Base-by-base conservation (phyloP, 768 basidiomycete genomes). In the Hemileccinum impolitum region DNA sequence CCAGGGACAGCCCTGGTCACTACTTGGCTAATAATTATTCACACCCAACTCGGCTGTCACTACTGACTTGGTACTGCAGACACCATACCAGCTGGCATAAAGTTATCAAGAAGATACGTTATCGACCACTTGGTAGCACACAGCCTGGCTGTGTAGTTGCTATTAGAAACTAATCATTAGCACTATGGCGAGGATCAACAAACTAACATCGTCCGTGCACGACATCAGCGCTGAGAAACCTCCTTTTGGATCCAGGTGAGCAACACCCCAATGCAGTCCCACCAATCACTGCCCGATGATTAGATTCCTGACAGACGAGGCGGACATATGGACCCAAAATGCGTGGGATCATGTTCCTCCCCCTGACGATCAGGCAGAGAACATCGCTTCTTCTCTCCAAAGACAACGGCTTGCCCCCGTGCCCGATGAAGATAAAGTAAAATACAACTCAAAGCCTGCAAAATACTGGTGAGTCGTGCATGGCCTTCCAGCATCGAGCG, bases 341-440 rank as follows among this genome's bases (percentile, higher is more conserved):
- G 91, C 90, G 1, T 94, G 90, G 94, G 90, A 93, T 63, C 90
- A 92, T 62, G 90, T 94, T 39, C 83, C 85, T 28, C 85, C 85
- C 5, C 89, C 90, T 15, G 75, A 81, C 11, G 90, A 92, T 68
- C 91, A 95, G 64, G 76, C 72, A 35, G 81, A 85, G n/a, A 71
- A 71, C 12, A 92, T 96, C 43, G 72, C 78, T 7, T 72, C 79
- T 4, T 83, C 92, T 0, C 71, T 95, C 30, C 74, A 76, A 21
- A 77, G 77, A 52, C 95, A 98, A 63, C 78, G 79, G 3, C 65
- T 72, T 8, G 76, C 79, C 5, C 93, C 91, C 2, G 91, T 98
- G 0, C 75, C 85, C 0, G 76, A 80, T 5, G 73, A 77, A n/a
- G 85, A 92, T 15, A 85, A 85, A 63, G 66, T 70, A 39, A 83